Conservation (phyloP, 306 rosid genomes). For the Sophora flavescens region DNA sequence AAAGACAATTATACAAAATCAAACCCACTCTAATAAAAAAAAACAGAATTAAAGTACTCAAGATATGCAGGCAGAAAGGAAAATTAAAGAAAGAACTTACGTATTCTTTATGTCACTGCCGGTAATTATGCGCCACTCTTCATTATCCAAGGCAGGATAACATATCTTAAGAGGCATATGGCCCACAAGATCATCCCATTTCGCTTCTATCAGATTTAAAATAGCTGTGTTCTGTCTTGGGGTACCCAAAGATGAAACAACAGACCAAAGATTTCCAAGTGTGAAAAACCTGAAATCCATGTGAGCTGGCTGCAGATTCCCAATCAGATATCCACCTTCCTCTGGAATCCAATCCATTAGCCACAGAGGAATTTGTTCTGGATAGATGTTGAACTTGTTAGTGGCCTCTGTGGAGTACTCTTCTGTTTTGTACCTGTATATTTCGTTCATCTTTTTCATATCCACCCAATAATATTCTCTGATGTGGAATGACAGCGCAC, state of each 20-base stretch:
- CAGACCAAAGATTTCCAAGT: slow-evolving; percentile 89
- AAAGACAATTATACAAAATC: slow-evolving; percentile 1
- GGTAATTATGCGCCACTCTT: slow-evolving; percentile 85
- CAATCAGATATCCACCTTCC: slow-evolving; percentile 91
- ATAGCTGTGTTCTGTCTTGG: slow-evolving; percentile 75
- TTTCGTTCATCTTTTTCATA: slow-evolving; percentile 90
- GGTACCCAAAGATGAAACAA: slow-evolving; percentile 77
- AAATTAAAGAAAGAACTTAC: slow-evolving; percentile 62
- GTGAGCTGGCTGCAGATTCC: slow-evolving; percentile 97
- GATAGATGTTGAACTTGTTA: slow-evolving; percentile 96
- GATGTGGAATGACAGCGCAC: slow-evolving; percentile 95
- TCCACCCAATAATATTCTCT: slow-evolving; percentile 97
- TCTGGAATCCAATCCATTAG: slow-evolving; percentile 99
- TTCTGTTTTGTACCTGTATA: slow-evolving; percentile 94
- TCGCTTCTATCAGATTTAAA: slow-evolving; percentile 78
- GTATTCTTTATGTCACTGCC: slow-evolving; percentile 95
- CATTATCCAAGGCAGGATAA: slow-evolving; percentile 81
- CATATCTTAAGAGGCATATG: slow-evolving; percentile 91
- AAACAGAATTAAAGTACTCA: slow-evolving; percentile 5
- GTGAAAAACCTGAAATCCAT: slow-evolving; percentile 92
- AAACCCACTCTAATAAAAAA: neutral
- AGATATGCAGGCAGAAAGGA: neutral
- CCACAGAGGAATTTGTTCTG: slow-evolving; percentile 98
- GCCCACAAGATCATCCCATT: slow-evolving; percentile 87
- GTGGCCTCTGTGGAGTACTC: slow-evolving; percentile 91